These are phyloP conservation scores for Sicyos baderoa DNA, from an alignment of 306 rosid genomes.

Conservation along the genomic window DNA sequence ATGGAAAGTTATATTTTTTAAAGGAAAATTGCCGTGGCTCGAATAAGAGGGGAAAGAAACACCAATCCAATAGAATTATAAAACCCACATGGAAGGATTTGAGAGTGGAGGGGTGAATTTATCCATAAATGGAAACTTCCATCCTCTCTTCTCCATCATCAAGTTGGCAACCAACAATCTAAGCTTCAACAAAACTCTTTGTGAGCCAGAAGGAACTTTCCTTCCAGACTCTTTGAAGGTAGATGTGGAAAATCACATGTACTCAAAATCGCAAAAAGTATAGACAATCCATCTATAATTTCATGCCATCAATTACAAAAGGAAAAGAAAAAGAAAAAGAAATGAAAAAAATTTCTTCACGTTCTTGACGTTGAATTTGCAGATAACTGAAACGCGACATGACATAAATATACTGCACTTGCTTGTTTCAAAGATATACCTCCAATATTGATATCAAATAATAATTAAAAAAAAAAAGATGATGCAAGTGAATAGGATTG, in stretches of 20 bases:
- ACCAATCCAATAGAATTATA: too few species aligned
- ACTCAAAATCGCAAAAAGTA: not conserved
- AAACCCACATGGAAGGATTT: too few species aligned
- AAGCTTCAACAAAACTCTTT: too few species aligned
- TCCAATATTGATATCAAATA: not conserved
- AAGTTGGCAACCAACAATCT: too few species aligned
- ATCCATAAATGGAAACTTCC: too few species aligned
- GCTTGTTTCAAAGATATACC: not conserved
- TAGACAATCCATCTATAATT: not conserved
- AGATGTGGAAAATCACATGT: not conserved
- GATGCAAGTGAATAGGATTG: constrained; percentile 6
- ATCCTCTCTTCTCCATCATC: too few species aligned
- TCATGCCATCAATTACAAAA: not conserved
- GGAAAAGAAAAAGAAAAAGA: too few species aligned
- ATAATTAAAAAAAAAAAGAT: not conserved
- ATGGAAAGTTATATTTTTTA: not conserved
- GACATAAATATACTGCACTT: not conserved
- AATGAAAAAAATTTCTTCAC: too few species aligned
- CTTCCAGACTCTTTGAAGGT: not conserved
- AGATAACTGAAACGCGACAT: not conserved
- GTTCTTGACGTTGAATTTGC: not conserved
- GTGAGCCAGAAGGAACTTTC: not conserved
- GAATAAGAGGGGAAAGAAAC: too few species aligned
- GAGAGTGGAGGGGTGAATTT: too few species aligned
- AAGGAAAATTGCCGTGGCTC: not conserved